Percentiles rank a stretch among this genome's conserved stretches.
phyloP scores from a whole-genome alignment of 2,329 filamentous ascomycete genomes.

The Chrysosporium keratinophilum region DNA sequence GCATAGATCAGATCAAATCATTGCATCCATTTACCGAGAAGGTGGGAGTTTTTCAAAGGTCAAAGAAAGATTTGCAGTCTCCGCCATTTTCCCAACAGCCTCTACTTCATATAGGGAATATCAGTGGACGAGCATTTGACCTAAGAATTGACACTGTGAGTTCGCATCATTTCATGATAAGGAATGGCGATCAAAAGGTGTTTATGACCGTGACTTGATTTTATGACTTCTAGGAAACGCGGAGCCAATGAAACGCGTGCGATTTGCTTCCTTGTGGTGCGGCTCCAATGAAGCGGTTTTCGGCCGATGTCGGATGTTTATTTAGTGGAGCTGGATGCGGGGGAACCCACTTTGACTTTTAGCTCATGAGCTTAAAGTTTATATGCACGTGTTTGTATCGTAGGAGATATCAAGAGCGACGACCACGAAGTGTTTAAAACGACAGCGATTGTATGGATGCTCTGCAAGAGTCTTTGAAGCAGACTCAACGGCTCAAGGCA shows the following conservation, averaged over 20 bases:
- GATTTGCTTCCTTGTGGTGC: neutral
- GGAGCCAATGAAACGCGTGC: neutral
- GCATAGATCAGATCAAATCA: no score
- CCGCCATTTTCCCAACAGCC: no score
- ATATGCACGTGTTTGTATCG: neutral
- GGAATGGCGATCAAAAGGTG: neutral
- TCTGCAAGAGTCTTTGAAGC: no score
- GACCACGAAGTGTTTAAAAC: no score
- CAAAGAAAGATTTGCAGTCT: no score
- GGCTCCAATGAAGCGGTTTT: neutral
- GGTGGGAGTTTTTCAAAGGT: no score
- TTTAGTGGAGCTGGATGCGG: neutral
- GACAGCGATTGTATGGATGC: no score
- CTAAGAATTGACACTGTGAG: neutral
- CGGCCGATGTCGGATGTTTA: constrained; percentile 12
- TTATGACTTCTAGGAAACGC: neutral
- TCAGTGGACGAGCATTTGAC: no score
- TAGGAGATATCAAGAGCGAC: neutral
- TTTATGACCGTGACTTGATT: neutral
- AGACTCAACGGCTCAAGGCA: no score
- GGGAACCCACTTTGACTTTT: neutral
- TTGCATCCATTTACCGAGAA: no score
- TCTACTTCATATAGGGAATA: no score
- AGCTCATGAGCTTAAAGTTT: neutral
- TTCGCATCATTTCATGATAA: neutral